Base-by-base conservation (phyloP, 2,329 filamentous ascomycete genomes). In the Microcyclosporella mali region DNA sequence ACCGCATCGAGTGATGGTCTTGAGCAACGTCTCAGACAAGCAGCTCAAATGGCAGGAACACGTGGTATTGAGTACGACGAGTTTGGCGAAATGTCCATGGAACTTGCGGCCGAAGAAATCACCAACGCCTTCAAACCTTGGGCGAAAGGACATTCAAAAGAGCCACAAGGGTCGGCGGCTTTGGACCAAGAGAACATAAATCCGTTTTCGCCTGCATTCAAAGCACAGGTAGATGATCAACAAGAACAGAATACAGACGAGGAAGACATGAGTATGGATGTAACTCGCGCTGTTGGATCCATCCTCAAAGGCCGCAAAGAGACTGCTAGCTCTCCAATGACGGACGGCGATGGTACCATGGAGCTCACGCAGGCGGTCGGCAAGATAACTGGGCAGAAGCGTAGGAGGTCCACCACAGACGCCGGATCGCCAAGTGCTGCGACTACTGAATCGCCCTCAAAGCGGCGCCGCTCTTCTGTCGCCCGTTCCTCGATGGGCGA, bases 211-310 rank as follows among this genome's bases (percentile, higher is more conserved):
- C 66, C 68, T 16, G 65, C 66, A n/a, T 65, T 64, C 37, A 65
- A 64, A 40, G 60, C 62, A 15, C 54, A 60, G 41, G 53, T 52
- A 27, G 47, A 46, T 18, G 52, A 50, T 25, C 51, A 48, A 25
- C 56, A 59, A 29, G 45, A 53, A 3, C 56, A 53, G 3, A 54
- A 63, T 45, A 66, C 71, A 39, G 58, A 71, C 17, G 71, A 75
- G 10, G 70, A 71, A 10, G 86, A 89, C 30, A 82, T 94, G 73
- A 92, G 87, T 16, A 95, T 97, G 90, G 90, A 97, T 56, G 86
- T 95, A 6, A 95, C 90, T 2, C 80, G 79, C 41, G 86, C 80
- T 7, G 72, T 94, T 40, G 90, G 90, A 7, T 78, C 82, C 2
- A 95, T 97, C 41, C 65, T 95, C 15, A 68, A 74, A 4, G 72